Base-by-base conservation (phyloP, 2,329 filamentous ascomycete genomes). In the Trichoderma sp. region DNA sequence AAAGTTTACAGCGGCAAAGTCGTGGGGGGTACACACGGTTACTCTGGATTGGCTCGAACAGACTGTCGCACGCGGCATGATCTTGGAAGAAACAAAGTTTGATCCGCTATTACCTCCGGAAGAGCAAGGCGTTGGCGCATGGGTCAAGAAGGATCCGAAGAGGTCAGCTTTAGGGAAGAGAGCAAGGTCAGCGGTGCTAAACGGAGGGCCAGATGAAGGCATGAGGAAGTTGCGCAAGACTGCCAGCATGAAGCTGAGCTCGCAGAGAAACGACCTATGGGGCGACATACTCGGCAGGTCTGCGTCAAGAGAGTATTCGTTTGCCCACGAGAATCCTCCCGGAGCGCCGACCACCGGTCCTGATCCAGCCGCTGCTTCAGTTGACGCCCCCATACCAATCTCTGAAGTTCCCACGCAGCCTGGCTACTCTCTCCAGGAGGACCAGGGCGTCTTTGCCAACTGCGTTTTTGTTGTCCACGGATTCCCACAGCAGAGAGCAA, bases 1-100 rank as follows among this genome's bases (percentile, higher is more conserved):
- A 73, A 99, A 99, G 81, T 99, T 97, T 80, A 89, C 89, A 70
- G 94, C 94, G 71, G 96, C 95, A n/a, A 90, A 89, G 75, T 87
- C 87, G 76, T 99, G 96, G 95, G 86, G 87, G 60, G 89, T 97
- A 75, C 89, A 89, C 67, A 89, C 94, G 28, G 94, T 99, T 28
- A 91, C 92, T 1, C 81, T 93, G 39, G 91, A 94, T 78, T 99
- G 96, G 96, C 87, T 98, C 47, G 84, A 90, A 65, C 93, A 98
- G 78, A 95, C 93, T 77, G 81, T 96, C 72, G 88, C 92, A 74
- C 88, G 96, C 74, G 94, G 94, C 71, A 96, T 99, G 94, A 92
- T 95, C 24, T 84, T 99, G 24, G 93, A 98, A 70, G 96, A 98
- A 80, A 82, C 85, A n/a, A 89, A 89, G 73, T 99, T 97, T 80